phyloP scores from a whole-genome alignment of 2,329 filamentous ascomycete species.

The Xylariomycetidae sp. region DNA sequence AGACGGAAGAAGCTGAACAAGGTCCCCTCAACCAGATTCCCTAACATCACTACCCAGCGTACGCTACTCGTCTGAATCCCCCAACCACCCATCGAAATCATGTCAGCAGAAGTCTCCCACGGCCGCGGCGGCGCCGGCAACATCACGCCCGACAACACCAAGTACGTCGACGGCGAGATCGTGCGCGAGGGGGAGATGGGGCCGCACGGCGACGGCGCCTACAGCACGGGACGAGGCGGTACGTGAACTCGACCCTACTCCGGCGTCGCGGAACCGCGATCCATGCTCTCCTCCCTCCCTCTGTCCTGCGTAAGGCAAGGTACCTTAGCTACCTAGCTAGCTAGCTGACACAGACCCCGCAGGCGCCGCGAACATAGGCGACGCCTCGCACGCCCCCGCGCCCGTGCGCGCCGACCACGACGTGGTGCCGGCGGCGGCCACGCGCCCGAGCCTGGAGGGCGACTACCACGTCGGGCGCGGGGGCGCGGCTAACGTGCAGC shows the following conservation, averaged over 20 bases:
- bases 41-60: too few species aligned
- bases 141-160: conserved; percentile 50
- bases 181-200: conserved; percentile 48
- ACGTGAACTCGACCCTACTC: conserved; percentile 19
- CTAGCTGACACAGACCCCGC: conserved; percentile 2
- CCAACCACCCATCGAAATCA: too few species aligned
- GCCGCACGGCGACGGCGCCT: conserved; percentile 52
- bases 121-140: conserved; percentile 58
- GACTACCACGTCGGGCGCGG: conserved; percentile 56
- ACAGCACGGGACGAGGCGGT: conserved; percentile 55
- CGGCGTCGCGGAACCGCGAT: too few species aligned
- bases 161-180: conserved; percentile 58
- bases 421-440: conserved; percentile 45
- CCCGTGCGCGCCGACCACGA: conserved; percentile 43
- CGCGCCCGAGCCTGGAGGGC: conserved; percentile 39
- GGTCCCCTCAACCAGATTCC: too few species aligned
- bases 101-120: conserved; percentile 47
- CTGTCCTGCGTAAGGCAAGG: not conserved
- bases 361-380: conserved; percentile 56
- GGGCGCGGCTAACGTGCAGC: conserved; percentile 52
- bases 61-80: too few species aligned
- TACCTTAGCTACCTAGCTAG: not conserved
- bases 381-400: conserved; percentile 33
- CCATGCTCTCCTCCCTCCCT: conserved; percentile 3
- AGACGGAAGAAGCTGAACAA: too few species aligned